Evolutionary conservation across 2,329 filamentous ascomycete species (phyloP).

Genomic region (Chaetomiaceae sp.): DNA sequence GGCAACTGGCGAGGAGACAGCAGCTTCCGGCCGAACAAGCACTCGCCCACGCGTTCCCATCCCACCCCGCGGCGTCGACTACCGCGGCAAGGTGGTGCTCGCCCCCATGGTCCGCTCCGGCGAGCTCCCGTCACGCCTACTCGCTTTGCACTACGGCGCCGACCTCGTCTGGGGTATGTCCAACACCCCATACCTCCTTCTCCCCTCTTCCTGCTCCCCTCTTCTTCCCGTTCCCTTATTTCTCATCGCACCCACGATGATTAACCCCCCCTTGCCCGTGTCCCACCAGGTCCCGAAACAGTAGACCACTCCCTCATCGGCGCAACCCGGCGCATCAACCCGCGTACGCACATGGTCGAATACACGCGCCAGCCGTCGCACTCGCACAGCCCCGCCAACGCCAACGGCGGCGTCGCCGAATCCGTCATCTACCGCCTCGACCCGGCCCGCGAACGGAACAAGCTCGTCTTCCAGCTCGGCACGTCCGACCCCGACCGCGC

Average conservation of each 20-base stretch:
- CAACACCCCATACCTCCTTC: no score
- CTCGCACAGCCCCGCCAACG: slow-evolving; percentile 51
- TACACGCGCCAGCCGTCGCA: slow-evolving; percentile 75
- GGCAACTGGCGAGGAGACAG: slow-evolving; percentile 8
- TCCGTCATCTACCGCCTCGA: slow-evolving; percentile 82
- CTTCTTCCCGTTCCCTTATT: no score
- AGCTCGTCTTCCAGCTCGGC: slow-evolving; percentile 87
- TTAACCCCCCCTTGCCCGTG: background rate
- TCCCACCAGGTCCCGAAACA: slow-evolving; percentile 74
- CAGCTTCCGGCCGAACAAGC: background rate
- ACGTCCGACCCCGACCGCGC: slow-evolving; percentile 79
- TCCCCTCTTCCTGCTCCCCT: no score
- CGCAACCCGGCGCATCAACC: slow-evolving; percentile 71
- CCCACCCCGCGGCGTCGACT: slow-evolving; percentile 84
- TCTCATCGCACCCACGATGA: no score
- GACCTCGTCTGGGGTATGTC: slow-evolving; percentile 96
- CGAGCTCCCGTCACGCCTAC: slow-evolving; percentile 82
- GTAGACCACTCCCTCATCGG: slow-evolving; percentile 91
- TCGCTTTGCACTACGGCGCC: slow-evolving; percentile 90
- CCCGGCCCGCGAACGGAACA: slow-evolving; percentile 67
- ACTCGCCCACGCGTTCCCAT: slow-evolving; percentile 67
- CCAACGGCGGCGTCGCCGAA: slow-evolving; percentile 37
- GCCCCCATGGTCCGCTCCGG: slow-evolving; percentile 98
- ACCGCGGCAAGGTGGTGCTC: slow-evolving; percentile 87
- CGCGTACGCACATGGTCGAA: slow-evolving; percentile 73